Evolutionary conservation across 2,329 filamentous ascomycete species (phyloP), one percentile per base, ranked within the genome.

Genomic region (Escovopsis weberi): DNA sequence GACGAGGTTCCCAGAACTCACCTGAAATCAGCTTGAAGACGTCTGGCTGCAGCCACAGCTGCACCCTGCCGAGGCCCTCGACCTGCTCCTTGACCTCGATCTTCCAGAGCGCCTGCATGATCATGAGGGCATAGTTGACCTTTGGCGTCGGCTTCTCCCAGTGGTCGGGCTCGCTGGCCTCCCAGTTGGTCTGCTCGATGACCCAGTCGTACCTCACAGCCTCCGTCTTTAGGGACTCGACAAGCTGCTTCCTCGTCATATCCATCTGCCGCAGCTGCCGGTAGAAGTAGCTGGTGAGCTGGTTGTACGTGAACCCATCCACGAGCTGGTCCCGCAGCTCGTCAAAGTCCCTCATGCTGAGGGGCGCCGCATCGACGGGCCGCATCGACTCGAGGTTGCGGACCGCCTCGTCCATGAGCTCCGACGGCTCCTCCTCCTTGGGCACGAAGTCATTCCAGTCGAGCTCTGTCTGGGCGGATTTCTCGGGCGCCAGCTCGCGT

Each of bases 61-160:
- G 56, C 1, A 63, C 52, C 30, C 58, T 56, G 6, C 72, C 73
- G 4, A 64, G 52, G 6, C 58, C 59, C 18, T 65, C 59, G 12
- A 64, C 51, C 12, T 69, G 52, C 47, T 74, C 68, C 42, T 63
- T 58, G 2, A 68, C 63, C 8, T 65, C 60, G n/a, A 77, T 48
- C 3, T 59, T 62, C 74, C 74, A 78, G 45, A 62, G 65, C 23
- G 63, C 55, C 11, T 62, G 61, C 59, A 77, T 59, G 42, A 78
- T 56, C 43, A 56, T 57, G 12, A 67, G 47, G 1, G 59, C 66
- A 10, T 67, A 51, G 26, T 48, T 59, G 34, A 63, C 53, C 52
- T 75, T 77, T 4, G 51, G 49, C 12, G 51, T 49, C 33, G 50
- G 23, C 11, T 50, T 12, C 5, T 39, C 35, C 45, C 43, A 44